These are phyloP conservation scores for Dactylorhiza incarnata DNA, from an alignment of 106 monocot genomes.

Conservation along the genomic window DNA sequence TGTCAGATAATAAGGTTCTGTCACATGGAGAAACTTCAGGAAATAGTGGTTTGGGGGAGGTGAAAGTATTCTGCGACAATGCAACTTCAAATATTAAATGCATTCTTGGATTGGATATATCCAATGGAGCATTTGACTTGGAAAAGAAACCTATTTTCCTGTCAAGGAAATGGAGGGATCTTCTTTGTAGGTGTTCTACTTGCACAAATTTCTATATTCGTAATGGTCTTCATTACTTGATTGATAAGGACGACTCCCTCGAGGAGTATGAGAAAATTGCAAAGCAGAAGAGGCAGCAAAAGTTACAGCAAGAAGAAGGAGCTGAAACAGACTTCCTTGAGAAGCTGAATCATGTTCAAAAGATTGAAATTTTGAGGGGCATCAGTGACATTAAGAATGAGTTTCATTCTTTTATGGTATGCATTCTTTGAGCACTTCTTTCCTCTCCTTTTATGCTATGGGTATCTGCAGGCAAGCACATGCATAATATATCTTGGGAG, in stretches of 20 bases:
- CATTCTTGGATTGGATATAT: slow-evolving; percentile 50
- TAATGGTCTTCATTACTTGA: slow-evolving; percentile 51
- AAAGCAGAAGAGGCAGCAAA: slow-evolving; percentile 66
- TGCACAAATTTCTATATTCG: slow-evolving; percentile 57
- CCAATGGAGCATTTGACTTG: slow-evolving; percentile 10
- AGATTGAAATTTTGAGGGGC: slow-evolving; percentile 85
- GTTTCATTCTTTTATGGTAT: slow-evolving; percentile 78
- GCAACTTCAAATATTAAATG: slow-evolving; percentile 30
- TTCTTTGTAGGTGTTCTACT: slow-evolving; percentile 63
- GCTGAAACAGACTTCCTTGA: slow-evolving; percentile 76
- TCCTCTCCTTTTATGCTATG: not conserved
- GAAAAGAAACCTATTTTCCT: slow-evolving; percentile 74
- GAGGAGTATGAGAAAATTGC: slow-evolving; percentile 86
- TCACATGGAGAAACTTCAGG: slow-evolving; percentile 18
- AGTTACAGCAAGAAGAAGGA: slow-evolving; percentile 71
- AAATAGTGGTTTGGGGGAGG: slow-evolving; percentile 5
- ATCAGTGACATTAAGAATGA: slow-evolving; percentile 85
- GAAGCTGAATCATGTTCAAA: slow-evolving; percentile 71
- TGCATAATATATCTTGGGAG: not conserved
- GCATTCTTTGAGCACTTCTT: not conserved
- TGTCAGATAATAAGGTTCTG: slow-evolving; percentile 13
- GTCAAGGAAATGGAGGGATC: slow-evolving; percentile 69
- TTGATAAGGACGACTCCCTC: slow-evolving; percentile 72
- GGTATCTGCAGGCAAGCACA: not conserved
- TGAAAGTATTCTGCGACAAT: not conserved